A percentile compares a stretch with the other conserved stretches of the same genome.
Conservation (phyloP, 73 alveolate species). For the Tetrahymena elliotti region DNA sequence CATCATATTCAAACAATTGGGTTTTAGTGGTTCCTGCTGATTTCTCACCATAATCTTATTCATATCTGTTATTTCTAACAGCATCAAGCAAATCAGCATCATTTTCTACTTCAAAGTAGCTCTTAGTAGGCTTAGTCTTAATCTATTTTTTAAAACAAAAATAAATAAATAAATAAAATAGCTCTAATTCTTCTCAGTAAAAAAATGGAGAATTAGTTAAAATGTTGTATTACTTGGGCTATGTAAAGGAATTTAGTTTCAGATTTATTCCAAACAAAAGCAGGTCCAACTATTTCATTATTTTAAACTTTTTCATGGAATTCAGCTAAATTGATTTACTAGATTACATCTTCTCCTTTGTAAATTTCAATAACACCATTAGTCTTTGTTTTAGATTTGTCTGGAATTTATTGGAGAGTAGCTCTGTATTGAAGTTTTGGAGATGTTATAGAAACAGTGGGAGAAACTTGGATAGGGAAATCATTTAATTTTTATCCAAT, state of each 20-base stretch:
- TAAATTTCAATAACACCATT: conserved; percentile 29
- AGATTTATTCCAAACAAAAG: conserved; percentile 32
- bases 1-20: not conserved
- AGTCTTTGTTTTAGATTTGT: conserved; percentile 1
- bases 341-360: conserved; percentile 3
- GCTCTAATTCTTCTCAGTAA: too few relatives aligned
- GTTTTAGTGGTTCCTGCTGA: conserved; percentile 7
- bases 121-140: not conserved
- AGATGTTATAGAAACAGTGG: not conserved
- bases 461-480: not conserved
- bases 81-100: conserved; percentile 18
- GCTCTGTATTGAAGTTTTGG: not conserved
- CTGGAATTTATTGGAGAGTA: not conserved
- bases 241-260: conserved; percentile 11
- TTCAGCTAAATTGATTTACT: not conserved
- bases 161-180: too few relatives aligned
- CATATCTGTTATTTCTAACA: conserved; percentile 2
- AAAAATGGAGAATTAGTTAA: not conserved
- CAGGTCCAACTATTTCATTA: conserved; percentile 35
- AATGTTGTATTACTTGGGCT: not conserved
- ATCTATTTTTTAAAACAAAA: not conserved
- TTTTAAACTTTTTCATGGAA: conserved; percentile 20
- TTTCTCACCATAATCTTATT: conserved; percentile 31
- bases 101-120: conserved; percentile 12
- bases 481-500: conserved; percentile 1